Base-by-base conservation (phyloP, 345 rosid genomes). In the Dipteronia sinensis region DNA sequence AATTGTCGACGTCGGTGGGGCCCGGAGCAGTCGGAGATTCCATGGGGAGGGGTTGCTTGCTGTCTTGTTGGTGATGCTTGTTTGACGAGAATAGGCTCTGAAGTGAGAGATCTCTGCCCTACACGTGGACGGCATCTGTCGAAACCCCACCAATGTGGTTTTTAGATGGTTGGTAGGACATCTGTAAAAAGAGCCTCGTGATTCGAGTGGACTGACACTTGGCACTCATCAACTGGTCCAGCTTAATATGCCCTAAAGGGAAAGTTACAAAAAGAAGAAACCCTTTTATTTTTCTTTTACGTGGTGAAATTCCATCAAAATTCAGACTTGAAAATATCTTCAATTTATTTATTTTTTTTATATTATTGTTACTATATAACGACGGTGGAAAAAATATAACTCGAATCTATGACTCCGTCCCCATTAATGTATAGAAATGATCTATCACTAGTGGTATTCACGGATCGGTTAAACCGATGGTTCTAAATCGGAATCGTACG, bases 121-220 rank as follows among this genome's bases (percentile, higher is more conserved):
- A 46, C 86, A 87, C 83, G 82, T 87, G 86, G 69, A 19, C 8
- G 72, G 83, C 42, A 49, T 38, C 27, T 12, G 12, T 63, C 7
- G 65, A 25, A 73, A 15, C 51, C 71, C 79, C 61, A 63, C 19
- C 42, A 13, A 38, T 49, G 22, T 67, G 72, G 79, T 79, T 53
- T 77, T 70, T 20, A 19, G 79, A 68, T 79, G 76, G 87, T 73
- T 84, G 84, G 80, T 64, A 71, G 55, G 63, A 77, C 65, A 74
- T 66, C 72, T 46, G 27, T 7, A 10, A 27, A 69, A 64, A 31
- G 22, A 25, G 17, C 70, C 23, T 65, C 71, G 3, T 17, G 12
- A 62, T 81, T 78, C 73, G 19, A n/a, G n/a, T 75, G 71, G 56
- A 0, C 2, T 15, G 59, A 76, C 80, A 75, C 65, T 9, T 78